Evolutionary conservation across 257 asterid species (phyloP), one percentile per base, ranked within the genome.

Genomic region (Verbascum thapsus): DNA sequence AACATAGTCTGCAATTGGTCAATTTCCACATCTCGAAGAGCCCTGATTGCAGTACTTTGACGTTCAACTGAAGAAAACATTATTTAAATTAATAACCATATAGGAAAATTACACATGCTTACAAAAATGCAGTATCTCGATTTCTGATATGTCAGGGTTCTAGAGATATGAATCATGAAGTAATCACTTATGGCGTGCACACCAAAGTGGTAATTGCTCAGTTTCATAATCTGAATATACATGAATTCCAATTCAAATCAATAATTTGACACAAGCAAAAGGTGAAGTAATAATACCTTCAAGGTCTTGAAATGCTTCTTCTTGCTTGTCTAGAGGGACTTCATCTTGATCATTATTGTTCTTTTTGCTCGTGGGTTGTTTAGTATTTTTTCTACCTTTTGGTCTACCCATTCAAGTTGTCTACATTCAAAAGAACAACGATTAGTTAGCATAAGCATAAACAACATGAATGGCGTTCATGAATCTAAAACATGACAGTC

Each of bases 11-110:
- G 62, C 58, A 83, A 47, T 71, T 80, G 95, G 61, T 83, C 94
- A 55, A 89, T 80, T 71, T 89, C 91, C 68, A 81, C 77, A 79
- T 87, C 91, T 16, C 96, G 86, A 32, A 89, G 84, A 57, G 95
- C 96, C 82, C 88, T 85, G 70, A 87, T 79, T 70, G 99, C 94
- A 59, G 85, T 82, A 47, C 64, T 63, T 78, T 84, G 95, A 39
- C 85, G 80, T 74, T 85, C 94, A 60, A 86, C 97, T 92, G 88
- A 51, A 68, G 78, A 59, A 63, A 47, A 48, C 41, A 41, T 30
- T 13, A 30, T 15, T 60, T 18, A 38, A 68, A 43, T 39, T 53
- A 39, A 44, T 34, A 19, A 10, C 7, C 39, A 17, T 53, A 10
- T 61, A 43, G 12, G 60, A 53, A 15, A 15, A 8, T 32, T 41